phyloP scores from a whole-genome alignment of 306 rosid species.

The Vigna reflexopilosa region DNA sequence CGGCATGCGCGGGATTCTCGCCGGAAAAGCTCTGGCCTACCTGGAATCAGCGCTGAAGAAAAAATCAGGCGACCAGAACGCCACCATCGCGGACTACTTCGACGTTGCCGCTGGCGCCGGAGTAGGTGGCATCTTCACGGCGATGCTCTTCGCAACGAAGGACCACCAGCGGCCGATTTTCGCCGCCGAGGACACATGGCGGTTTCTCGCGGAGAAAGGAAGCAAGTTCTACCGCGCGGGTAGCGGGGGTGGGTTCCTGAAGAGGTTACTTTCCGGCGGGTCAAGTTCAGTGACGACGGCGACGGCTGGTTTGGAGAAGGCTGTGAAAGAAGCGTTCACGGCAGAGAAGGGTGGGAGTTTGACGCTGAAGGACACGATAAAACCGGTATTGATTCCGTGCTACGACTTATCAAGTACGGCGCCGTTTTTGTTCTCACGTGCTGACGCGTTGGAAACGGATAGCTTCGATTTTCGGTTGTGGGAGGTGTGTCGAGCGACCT shows the following conservation, averaged over 20 bases:
- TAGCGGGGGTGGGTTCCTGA: constrained; percentile 36
- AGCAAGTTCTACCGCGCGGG: constrained; percentile 60
- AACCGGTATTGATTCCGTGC: constrained; percentile 93
- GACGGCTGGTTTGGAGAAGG: constrained; percentile 68
- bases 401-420: constrained; percentile 93
- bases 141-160: constrained; percentile 84
- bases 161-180: constrained; percentile 75
- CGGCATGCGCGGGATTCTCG: constrained; percentile 91
- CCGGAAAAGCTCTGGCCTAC: constrained; percentile 89
- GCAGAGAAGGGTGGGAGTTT: constrained; percentile 58
- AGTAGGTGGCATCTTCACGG: constrained; percentile 85
- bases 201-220: constrained; percentile 75
- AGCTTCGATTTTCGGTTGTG: constrained; percentile 91
- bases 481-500: constrained; percentile 96
- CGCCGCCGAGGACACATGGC: constrained; percentile 86
- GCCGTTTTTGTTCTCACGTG: constrained; percentile 94
- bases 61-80: constrained; percentile 88
- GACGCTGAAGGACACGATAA: constrained; percentile 86
- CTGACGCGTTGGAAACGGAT: constrained; percentile 94
- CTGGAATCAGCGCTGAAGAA: constrained; percentile 77
- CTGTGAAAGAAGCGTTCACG: constrained; percentile 76
- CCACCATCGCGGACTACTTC: constrained; percentile 91
- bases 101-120: constrained; percentile 94
- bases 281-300: constrained; percentile 46
- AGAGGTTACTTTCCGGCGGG: constrained; percentile 49